Evolutionary conservation across 257 asterid species (phyloP).

Genomic region (Echium plantagineum): DNA sequence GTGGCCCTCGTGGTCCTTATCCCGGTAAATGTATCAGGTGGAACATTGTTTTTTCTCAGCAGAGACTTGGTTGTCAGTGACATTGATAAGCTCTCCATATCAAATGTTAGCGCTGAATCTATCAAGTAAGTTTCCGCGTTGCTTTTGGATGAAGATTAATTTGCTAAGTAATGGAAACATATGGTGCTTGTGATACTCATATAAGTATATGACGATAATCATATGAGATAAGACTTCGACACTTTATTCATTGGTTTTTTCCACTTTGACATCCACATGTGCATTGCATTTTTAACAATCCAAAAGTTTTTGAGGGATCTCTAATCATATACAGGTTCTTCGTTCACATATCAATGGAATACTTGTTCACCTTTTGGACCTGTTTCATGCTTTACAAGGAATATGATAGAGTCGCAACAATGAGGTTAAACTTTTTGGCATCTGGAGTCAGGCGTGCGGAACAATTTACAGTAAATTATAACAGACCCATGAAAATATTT

Average conservation of each 20-base stretch:
- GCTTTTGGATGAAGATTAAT: background rate
- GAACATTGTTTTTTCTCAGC: slow-evolving; percentile 52
- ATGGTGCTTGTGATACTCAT: too few relatives aligned
- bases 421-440: slow-evolving; percentile 78
- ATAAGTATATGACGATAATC: too few relatives aligned
- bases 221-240: too few relatives aligned
- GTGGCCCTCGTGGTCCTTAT: slow-evolving; percentile 77
- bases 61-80: slow-evolving; percentile 75
- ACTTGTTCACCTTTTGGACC: slow-evolving; percentile 81
- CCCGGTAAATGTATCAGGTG: slow-evolving; percentile 79
- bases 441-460: slow-evolving; percentile 75
- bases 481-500: background rate
- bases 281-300: too few relatives aligned
- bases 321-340: slow-evolving; percentile 69
- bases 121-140: slow-evolving; percentile 33
- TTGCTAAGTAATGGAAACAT: too few relatives aligned
- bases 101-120: slow-evolving; percentile 71
- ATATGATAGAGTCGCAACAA: slow-evolving; percentile 62
- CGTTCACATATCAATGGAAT: slow-evolving; percentile 82
- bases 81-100: slow-evolving; percentile 93
- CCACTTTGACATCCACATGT: too few relatives aligned
- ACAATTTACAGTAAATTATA: slow-evolving; percentile 73
- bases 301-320: too few relatives aligned
- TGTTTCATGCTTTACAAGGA: slow-evolving; percentile 90
- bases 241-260: too few relatives aligned